Base-by-base conservation (phyloP, 345 rosid genomes). In the Melaleuca quinquenervia region DNA sequence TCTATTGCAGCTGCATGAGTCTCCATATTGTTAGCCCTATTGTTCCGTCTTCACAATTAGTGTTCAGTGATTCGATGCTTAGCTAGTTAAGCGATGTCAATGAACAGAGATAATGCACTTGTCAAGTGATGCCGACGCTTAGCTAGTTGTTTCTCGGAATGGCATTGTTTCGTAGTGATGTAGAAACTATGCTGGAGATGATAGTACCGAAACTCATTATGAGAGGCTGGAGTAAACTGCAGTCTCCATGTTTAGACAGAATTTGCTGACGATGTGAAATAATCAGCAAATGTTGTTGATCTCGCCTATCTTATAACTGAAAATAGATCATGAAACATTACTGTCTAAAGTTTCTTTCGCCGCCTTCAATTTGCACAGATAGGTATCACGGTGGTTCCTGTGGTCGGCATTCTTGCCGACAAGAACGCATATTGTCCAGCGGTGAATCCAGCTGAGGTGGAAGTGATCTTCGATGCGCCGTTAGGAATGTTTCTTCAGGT, bases 401-500 rank as follows among this genome's bases (percentile, higher is more conserved):
- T 95, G 51, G 84, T 95, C 6, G 94, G 93, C 9, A 87, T 93
- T 64, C 89, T 95, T 26, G 58, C 11, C 2, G 87, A 94, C 80
- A 90, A 87, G 88, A 85, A 90, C n/a, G 89, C 92, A 16, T 94
- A 89, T 91, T 83, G 52, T 80, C 96, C 96, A 26, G 29, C 82
- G 36, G 92, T 78, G 20, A 90, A 87, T 90, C 87, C 93, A 82
- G 88, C 87, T 50, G 95, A 94, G 91, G 95, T 94, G 8, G 94
- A 96, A 90, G 92, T 90, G 9, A 89, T 96, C 84, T 94, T 94
- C 27, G 94, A 95, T 88, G 94, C 87, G 45, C 95, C 97, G 1
- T 87, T 94, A 27, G 95, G 94, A 83, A 95, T 95, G 97, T 95
- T 95, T 88, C 92, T 95, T 48, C 92, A 94, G 97, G 96, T 92